Conservation (phyloP, 257 asterid genomes). For the Solanum sitiens region DNA sequence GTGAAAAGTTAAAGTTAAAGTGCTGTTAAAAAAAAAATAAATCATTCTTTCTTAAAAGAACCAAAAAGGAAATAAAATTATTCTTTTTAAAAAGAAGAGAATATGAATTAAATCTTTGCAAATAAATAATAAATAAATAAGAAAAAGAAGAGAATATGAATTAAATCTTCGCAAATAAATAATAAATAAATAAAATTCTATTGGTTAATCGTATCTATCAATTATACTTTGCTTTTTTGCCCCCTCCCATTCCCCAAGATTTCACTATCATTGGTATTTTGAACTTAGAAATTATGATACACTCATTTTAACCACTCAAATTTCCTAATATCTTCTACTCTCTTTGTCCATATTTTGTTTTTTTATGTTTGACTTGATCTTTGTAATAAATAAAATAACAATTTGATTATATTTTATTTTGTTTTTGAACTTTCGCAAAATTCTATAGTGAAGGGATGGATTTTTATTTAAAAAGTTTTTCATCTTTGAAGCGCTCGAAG, state of each 20-base stretch:
- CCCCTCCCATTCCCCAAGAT: background rate
- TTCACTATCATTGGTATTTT: background rate
- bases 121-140: too few relatives aligned
- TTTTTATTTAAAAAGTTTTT: background rate
- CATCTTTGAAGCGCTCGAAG: background rate
- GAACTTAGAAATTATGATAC: background rate
- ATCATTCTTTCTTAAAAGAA: too few relatives aligned
- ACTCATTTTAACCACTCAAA: background rate
- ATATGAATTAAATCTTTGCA: too few relatives aligned
- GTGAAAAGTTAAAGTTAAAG: too few relatives aligned
- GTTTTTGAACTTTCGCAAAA: background rate
- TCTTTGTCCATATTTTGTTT: too few relatives aligned
- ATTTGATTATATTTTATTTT: background rate
- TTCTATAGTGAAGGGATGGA: background rate
- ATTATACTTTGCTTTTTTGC: background rate
- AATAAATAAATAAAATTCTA: background rate
- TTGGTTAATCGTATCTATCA: background rate
- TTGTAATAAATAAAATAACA: too few relatives aligned
- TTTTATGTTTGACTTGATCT: background rate
- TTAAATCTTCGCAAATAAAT: background rate
- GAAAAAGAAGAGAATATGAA: background rate
- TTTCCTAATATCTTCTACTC: background rate
- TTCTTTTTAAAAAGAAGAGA: too few relatives aligned
- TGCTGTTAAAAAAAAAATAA: too few relatives aligned
- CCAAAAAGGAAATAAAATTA: too few relatives aligned